Evolutionary conservation across 2,329 filamentous ascomycete genomes (phyloP).

Genomic region (Malbranchea zuffiana): DNA sequence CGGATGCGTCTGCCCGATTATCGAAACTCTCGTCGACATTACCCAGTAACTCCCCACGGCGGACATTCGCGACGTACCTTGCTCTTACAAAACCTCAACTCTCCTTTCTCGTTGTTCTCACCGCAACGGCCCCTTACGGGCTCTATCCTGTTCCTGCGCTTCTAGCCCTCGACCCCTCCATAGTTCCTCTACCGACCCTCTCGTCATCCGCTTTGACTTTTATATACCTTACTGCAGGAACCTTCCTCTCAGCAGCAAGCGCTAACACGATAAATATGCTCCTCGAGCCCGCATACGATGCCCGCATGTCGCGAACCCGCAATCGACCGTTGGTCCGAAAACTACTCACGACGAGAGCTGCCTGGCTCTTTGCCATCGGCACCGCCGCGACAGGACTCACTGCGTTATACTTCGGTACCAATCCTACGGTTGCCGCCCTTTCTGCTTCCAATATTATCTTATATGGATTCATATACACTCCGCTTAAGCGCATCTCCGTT

Average conservation of each 20-base stretch:
- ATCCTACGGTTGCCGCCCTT: constrained; percentile 80
- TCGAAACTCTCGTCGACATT: constrained; percentile 47
- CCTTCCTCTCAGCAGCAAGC: constrained; percentile 75
- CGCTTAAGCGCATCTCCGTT: constrained; percentile 74
- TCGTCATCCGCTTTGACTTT: constrained; percentile 71
- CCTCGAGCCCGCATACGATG: constrained; percentile 81
- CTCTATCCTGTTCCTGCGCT: constrained; percentile 87
- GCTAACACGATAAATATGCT: constrained; percentile 97
- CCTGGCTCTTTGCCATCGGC: constrained; percentile 65
- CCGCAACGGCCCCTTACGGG: constrained; percentile 81
- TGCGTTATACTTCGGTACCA: constrained; percentile 78
- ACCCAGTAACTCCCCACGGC: constrained; percentile 47
- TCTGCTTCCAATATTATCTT: constrained; percentile 75
- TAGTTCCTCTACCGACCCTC: constrained; percentile 48
- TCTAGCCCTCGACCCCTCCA: constrained; percentile 69
- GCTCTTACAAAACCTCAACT: constrained; percentile 92
- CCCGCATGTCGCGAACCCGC: constrained; percentile 83
- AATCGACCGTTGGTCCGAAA: constrained; percentile 80
- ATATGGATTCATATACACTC: constrained; percentile 88
- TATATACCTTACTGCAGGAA: constrained; percentile 81
- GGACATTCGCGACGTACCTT: constrained; percentile 67
- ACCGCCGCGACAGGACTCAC: constrained; percentile 59
- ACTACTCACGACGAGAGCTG: constrained; percentile 60
- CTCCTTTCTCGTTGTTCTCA: constrained; percentile 80
- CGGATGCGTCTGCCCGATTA: constrained; percentile 51